Base-by-base conservation (phyloP, 1,284 basidiomycete species). In the Trichosporon faecale region DNA sequence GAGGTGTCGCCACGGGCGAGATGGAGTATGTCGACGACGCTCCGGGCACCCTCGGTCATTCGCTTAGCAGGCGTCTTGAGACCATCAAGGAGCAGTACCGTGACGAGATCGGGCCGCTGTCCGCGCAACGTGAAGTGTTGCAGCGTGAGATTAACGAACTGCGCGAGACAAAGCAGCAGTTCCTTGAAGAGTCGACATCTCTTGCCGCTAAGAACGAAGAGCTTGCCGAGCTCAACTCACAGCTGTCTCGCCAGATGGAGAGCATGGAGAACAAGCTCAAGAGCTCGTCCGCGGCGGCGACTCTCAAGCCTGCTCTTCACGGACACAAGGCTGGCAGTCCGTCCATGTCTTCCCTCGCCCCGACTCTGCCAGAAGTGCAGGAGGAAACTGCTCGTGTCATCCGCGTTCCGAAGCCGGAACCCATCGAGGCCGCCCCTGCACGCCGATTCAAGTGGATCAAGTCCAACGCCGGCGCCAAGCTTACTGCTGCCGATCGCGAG, bases 131-230 rank as follows among this genome's bases (percentile, higher is more conserved):
- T 27, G 94, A 97, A 76, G 86, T 86, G 0, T 84, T 98, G 31
- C 81, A 87, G 29, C 88, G 93, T 66, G 96, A 98, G 83, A 90
- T 98, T 69, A 86, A 88, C 9, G 95, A 98, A 76, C 89, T 99
- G 66, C 91, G 90, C 77, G 91, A 93, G 33, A 90, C 92, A 3
- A 88, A 93, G 33, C 93, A 97, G 76, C 88, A 91, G 49, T 92
- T 92, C 84, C 84, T 95, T 21, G 95, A 97, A 76, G 95, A 98
- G 85, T 92, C 94, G 0, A 91, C 93, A 0, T 89, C 90, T 23
- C 87, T 99, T 65, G 94, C 94, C 78, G 91, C 90, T 16, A 90
- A 94, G 69, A 98, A 98, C 83, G 94, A 96, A 77, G 92, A 95
- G 80, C 87, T 98, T 12, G 91, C 91, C 5, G 91, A 94, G 79